Evolutionary conservation across 306 rosid species (phyloP).

Genomic region (Arachis hypogaea): DNA sequence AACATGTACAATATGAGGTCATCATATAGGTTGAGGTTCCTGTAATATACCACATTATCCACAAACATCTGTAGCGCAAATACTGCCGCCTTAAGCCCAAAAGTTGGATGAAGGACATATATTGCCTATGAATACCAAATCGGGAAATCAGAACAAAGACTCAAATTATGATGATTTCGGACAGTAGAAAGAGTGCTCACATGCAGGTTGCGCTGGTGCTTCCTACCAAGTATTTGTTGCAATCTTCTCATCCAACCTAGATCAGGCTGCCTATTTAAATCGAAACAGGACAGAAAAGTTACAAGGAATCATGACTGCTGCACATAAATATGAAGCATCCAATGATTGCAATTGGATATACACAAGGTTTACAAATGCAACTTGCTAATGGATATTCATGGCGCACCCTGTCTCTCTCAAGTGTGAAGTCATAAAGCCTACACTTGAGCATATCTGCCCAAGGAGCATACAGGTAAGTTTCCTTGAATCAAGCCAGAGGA

Average conservation of each 20-base stretch:
- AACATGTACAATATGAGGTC: not conserved
- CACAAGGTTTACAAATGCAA: slow-evolving; percentile 5
- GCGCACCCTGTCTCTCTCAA: not conserved
- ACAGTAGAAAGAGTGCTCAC: slow-evolving; percentile 44
- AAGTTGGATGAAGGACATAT: slow-evolving; percentile 86
- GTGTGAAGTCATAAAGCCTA: slow-evolving; percentile 9
- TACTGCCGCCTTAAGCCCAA: slow-evolving; percentile 85
- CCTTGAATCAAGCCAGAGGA: slow-evolving; percentile 24
- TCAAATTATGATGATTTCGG: slow-evolving; percentile 1
- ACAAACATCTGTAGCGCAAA: slow-evolving; percentile 75
- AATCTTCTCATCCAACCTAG: slow-evolving; percentile 87
- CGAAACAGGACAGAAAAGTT: slow-evolving; percentile 6
- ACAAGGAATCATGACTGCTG: not conserved
- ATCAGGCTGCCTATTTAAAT: slow-evolving; percentile 76
- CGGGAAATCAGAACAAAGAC: slow-evolving; percentile 41
- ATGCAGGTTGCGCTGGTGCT: slow-evolving; percentile 81
- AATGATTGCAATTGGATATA: not conserved
- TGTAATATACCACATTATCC: slow-evolving; percentile 67
- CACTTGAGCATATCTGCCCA: slow-evolving; percentile 2
- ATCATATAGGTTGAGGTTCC: slow-evolving; percentile 22
- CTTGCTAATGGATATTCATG: slow-evolving; percentile 12
- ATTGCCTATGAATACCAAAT: slow-evolving; percentile 61
- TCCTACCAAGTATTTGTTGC: slow-evolving; percentile 85
- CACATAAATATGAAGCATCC: slow-evolving; percentile 11
- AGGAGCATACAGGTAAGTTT: slow-evolving; percentile 6